Base-by-base conservation (phyloP, 306 rosid genomes). In the Trifolium subterraneum region DNA sequence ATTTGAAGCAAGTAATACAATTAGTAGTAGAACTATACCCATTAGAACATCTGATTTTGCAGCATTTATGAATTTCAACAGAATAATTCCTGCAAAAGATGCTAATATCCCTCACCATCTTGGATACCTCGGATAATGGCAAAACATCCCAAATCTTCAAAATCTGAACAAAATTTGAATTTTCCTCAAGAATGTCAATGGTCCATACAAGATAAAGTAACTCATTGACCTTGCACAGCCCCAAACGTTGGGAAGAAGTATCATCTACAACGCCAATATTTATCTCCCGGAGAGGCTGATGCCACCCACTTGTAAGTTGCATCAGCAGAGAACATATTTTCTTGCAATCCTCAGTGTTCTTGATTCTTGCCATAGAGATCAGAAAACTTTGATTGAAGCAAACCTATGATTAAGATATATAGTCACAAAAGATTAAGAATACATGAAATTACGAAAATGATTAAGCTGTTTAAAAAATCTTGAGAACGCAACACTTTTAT, bases 291-390 rank as follows among this genome's bases (percentile, higher is more conserved):
- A 63, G 22, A 58, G 81, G 82, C 60, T 35, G 80, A 58, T 84
- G 87, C 89, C 86, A 78, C n/a, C 93, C 87, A 62, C 68, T 73
- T 54, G 90, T 75, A 82, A 86, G 87, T 71, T 82, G 86, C 71
- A 58, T 64, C 65, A 86, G 71, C 70, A 86, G 39, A 12, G 41
- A 70, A 56, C 77, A 70, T 35, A 86, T 80, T 75, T 80, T 74
- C 63, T 72, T 60, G 50, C 77, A 60, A 60, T 78, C 29, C 59
- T 73, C 76, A 7, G 33, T 33, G 71, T 83, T 80, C 42, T 35
- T 73, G 41, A 69, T 66, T 68, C 66, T 78, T 51, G 19, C 71
- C 62, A 86, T 42, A 20, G 87, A 82, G 35, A 4, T 55, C 31
- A 63, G 74, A 70, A 88, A 86, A 5, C 29, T 61, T 33, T 67